Base-by-base conservation (phyloP, 768 basidiomycete genomes). In the Suillus americanus region DNA sequence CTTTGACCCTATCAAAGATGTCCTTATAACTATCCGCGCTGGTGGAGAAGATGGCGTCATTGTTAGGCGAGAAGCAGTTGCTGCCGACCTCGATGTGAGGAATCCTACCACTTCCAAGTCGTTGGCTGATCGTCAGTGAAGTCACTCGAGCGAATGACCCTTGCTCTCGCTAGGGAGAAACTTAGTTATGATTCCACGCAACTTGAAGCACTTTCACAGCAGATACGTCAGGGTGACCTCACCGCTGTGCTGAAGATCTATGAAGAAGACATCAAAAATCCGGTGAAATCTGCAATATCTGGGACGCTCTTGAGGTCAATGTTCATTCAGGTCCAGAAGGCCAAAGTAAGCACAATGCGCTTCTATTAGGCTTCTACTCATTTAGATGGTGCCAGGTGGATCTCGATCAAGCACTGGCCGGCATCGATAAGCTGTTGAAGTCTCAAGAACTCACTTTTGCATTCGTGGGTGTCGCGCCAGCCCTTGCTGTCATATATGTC, bases 371-470 rank as follows among this genome's bases (percentile, higher is more conserved):
- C 62, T 23, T 12, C 64, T 30, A 2, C 35, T 55, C 37, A 51
- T 40, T 61, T 63, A 62, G 60, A 25, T 43, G 10, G 59, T 33
- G 43, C 13, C 68, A 95, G 92, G 94, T 96, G 64, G 97, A 98
- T 75, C 87, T 97, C 61, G 92, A 96, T 67, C 88, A 96, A 75
- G 90, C 95, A 0, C 81, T 98, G 48, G 81, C 88, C 10, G 96
- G 96, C 7, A 95, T 99, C 68, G 97, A 98, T 76, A 94, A 91
- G 72, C 81, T 99, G 62, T 87, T 99, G 67, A 94, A 90, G 68
- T 96, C 94, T 1, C 95, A 97, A 77, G 94, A 97, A 73, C 81
- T 97, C 51, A 97, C 95, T 1, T 99, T 99, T 70, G 97, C 92
- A 6, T 98, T 98, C 71, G 95, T 98, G 65, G 96, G 96, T 68